Evolutionary conservation across 768 basidiomycete genomes (phyloP).

Genomic region (Lactarius deliciosus): DNA sequence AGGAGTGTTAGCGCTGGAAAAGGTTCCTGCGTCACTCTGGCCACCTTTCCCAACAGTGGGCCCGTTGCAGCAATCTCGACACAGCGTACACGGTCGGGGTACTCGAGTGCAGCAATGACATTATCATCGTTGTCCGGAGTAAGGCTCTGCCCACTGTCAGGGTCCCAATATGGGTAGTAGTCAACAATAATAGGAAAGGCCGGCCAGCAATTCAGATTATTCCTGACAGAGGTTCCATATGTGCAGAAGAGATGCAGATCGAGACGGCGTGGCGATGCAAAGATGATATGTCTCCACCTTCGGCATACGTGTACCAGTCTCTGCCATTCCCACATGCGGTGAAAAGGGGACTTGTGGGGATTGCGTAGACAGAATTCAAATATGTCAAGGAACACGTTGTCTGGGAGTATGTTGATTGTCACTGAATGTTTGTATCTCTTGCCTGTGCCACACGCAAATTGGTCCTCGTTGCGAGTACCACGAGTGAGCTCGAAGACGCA

Average conservation of each 20-base stretch:
- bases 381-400: background rate
- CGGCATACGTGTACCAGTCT: background rate
- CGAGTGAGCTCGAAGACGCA: background rate
- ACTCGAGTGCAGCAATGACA: background rate
- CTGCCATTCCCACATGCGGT: background rate
- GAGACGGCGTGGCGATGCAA: background rate
- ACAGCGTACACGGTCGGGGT: background rate
- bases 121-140: background rate
- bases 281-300: background rate
- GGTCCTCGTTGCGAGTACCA: background rate
- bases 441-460: background rate
- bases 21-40: background rate
- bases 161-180: background rate
- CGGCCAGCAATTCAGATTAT: slow-evolving; percentile 1
- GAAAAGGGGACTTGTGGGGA: background rate
- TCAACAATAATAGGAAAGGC: background rate
- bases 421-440: background rate
- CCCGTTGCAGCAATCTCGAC: background rate
- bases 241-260: background rate
- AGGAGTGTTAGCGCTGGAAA: background rate
- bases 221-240: background rate
- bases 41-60: background rate
- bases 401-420: background rate
- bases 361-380: background rate
- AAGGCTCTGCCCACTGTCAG: background rate